Conservation (phyloP, 306 rosid species). For the Prunus mira region DNA sequence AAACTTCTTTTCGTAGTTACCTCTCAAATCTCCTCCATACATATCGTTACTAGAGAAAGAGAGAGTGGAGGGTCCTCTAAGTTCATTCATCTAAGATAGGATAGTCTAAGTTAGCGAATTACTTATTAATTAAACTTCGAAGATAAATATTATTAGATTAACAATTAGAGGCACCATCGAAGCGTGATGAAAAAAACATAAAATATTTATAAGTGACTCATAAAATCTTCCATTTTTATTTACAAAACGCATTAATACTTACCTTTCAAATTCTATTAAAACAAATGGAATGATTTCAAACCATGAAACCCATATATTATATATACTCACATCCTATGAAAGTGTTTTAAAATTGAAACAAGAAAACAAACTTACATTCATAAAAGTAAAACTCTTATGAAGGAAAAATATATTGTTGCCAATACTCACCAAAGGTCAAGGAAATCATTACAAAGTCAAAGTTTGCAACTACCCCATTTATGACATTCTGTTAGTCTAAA, state of each 20-base stretch:
- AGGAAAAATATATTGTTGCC: neutral
- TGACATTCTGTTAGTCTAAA: neutral
- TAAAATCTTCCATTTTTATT: neutral
- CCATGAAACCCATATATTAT: neutral
- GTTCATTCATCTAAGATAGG: no score
- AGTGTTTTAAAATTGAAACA: neutral
- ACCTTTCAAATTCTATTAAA: neutral
- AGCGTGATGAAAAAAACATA: no score
- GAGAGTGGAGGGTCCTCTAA: no score
- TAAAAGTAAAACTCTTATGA: neutral
- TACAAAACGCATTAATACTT: neutral
- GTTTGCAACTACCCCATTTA: neutral
- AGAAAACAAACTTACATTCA: neutral
- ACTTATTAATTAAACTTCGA: neutral
- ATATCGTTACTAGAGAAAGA: no score
- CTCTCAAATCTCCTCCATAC: no score
- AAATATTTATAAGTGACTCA: neutral
- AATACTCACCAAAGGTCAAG: neutral
- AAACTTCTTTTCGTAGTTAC: no score
- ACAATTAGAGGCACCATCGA: no score
- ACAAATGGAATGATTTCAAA: neutral
- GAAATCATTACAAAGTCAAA: neutral
- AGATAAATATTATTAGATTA: neutral
- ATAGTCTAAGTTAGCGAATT: neutral
- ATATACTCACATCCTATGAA: neutral